Evolutionary conservation across 306 rosid species (phyloP), one percentile per base, ranked within the genome.

Genomic region (Dryas alaskensis): DNA sequence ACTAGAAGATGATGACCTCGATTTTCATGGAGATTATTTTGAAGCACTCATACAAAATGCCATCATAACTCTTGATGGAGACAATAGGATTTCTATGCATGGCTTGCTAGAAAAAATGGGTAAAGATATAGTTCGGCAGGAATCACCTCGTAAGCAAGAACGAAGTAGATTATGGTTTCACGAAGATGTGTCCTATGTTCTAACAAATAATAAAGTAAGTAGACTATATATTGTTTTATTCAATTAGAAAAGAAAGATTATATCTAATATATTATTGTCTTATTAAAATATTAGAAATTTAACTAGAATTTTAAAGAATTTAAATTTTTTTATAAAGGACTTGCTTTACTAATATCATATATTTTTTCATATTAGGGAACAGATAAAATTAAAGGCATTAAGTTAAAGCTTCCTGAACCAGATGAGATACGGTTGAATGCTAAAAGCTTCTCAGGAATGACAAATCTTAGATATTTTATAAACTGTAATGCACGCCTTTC

Each of bases 31-130:
- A 0, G 19, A 68, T 50, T 0, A n/a, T 2, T 31, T 68, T 2
- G 60, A 68, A 3, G 16, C 27, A 4, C 73, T 68, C 31, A 14
- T 14, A 14, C 1, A 68, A 5, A 68, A 37, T 8, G 73, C 60
- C 0, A 22, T 55, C 45, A 68, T 86, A 37, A 74, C 54, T 49
- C 27, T 77, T 12, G 16, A 47, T 64, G 44, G 31, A 46, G 46
- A 14, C 0, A 4, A 3, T 0, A 17, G 8, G 12, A 39, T 86
- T 8, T 0, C 4, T 50, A 80, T 85, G 88, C 92, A 81, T 76
- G 75, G 84, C 52, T 81, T 80, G 54, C 12, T 81, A 10, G 84
- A 86, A 63, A 63, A 80, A 69, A 46, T 84, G 48, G 90, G 88
- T 3, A 77, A 64, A 51, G 76, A 81, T 27, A 63, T 71, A 58